phyloP scores from a whole-genome alignment of 768 basidiomycete genomes.

The Suillus occidentalis region DNA sequence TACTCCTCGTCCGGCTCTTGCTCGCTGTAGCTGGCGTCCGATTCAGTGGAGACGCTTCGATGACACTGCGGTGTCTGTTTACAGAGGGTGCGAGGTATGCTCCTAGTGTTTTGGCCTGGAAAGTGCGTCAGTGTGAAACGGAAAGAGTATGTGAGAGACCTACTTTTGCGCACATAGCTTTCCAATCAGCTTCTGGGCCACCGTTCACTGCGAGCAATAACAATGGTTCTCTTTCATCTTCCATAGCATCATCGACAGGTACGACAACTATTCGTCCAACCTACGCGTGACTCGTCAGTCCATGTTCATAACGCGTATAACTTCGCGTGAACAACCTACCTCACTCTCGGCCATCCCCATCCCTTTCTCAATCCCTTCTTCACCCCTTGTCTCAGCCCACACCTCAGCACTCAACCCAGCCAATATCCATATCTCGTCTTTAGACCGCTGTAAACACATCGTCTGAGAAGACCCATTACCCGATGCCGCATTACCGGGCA shows the following conservation, averaged over 20 bases:
- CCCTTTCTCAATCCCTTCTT: constrained; percentile 21
- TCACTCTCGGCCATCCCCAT: constrained; percentile 76
- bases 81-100: constrained; percentile 36
- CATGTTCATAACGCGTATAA: background rate
- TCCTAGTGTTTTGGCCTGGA: constrained; percentile 33
- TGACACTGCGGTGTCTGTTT: constrained; percentile 35
- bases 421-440: constrained; percentile 73
- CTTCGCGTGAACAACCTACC: constrained; percentile 39
- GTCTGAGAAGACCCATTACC: background rate
- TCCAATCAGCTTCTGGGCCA: constrained; percentile 62
- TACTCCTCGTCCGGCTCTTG: constrained; percentile 28
- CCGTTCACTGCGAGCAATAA: constrained; percentile 73
- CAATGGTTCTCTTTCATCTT: constrained; percentile 45
- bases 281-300: constrained; percentile 35
- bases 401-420: constrained; percentile 73
- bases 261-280: constrained; percentile 71
- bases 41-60: constrained; percentile 17
- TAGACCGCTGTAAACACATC: constrained; percentile 39
- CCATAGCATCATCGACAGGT: constrained; percentile 46
- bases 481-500: background rate
- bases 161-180: constrained; percentile 63
- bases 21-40: constrained; percentile 4
- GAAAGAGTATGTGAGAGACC: constrained; percentile 10
- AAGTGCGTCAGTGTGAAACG: background rate
- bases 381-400: constrained; percentile 73